Evolutionary conservation across 129 eudicot species (phyloP), one percentile per base, ranked within the genome.

Genomic region (Escallonia herrerae): DNA sequence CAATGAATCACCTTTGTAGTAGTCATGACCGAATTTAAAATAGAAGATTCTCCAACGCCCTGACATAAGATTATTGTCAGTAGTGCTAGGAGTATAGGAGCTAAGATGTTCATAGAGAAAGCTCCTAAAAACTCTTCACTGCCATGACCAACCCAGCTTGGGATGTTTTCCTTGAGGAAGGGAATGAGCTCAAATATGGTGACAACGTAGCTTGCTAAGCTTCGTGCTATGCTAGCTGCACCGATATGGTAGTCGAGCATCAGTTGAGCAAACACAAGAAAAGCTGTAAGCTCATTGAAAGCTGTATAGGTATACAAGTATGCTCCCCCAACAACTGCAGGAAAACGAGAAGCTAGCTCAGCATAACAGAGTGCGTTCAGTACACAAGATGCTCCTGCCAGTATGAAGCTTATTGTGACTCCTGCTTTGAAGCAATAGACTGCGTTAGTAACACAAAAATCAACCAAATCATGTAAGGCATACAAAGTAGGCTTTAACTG

Each of bases 241-340:
- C 99, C 99, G 57, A 94, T 94, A 73, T 94, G 99, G 72, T 94
- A 94, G 66, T 94, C 99, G 57, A 94, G 87, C 99, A 89, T 89
- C 86, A 94, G 72, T 66, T 94, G 99, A 15, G 90, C 59, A 82
- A 94, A 94, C 76, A 94, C 99, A 46, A 94, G 84, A 80, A 94
- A 94, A 49, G 97, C 99, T 49, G 95, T 89, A 53, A 94, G 91
- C 83, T 94, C 99, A 49, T 94, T 94, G 80, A 94, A 94, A 72
- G 99, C 99, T 15, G 97, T 79, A 76, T 89, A 94, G 6, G 99
- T 65, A 53, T 94, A 94, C 57, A 94, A 62, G 71, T 94, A 94
- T 43, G 99, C 99, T 61, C 99, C 99, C 14, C 99, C 99, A 74
- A 94, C 99, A 71, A 94, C 97, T n/a, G 95, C 99, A 8, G 99